phyloP scores from a whole-genome alignment of 176 grass and related monocot genomes.

The Paspalum vaginatum region DNA sequence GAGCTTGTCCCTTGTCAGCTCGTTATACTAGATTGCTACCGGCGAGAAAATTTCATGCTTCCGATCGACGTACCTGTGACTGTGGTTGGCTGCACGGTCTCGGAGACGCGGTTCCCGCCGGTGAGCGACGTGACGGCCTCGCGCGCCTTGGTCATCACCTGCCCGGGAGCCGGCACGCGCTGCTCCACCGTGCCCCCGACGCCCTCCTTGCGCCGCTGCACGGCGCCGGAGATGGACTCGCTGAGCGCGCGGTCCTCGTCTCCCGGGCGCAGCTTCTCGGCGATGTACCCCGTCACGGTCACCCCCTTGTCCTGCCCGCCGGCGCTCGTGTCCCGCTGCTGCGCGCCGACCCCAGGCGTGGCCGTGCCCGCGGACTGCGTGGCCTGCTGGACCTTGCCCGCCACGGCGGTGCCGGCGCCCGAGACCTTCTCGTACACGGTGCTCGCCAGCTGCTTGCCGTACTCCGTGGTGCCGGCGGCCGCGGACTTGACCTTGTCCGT shows the following conservation, averaged over 20 bases:
- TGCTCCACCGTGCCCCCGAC: slow-evolving; percentile 30
- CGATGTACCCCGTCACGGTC: slow-evolving; percentile 52
- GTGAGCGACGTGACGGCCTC: slow-evolving; percentile 61
- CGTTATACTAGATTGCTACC: background rate
- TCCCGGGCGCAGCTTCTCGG: slow-evolving; percentile 73
- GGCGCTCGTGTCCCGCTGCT: background rate
- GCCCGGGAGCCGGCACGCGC: slow-evolving; percentile 25
- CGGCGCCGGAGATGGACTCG: slow-evolving; percentile 58
- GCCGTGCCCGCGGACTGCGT: slow-evolving; percentile 6
- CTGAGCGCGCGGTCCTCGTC: slow-evolving; percentile 71
- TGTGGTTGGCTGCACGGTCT: slow-evolving; percentile 35
- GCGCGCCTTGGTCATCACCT: slow-evolving; percentile 47
- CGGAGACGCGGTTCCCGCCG: slow-evolving; percentile 49
- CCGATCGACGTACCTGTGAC: background rate
- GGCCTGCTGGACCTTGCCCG: slow-evolving; percentile 43
- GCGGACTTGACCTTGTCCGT: slow-evolving; percentile 64
- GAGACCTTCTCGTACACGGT: slow-evolving; percentile 67
- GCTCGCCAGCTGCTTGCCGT: slow-evolving; percentile 63
- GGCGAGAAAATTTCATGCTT: background rate
- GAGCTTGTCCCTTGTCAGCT: background rate
- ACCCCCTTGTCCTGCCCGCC: slow-evolving; percentile 54
- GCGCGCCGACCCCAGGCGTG: slow-evolving; percentile 18
- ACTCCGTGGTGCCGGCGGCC: slow-evolving; percentile 55
- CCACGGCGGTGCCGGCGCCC: slow-evolving; percentile 49
- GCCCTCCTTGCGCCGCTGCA: slow-evolving; percentile 59